These are phyloP conservation scores for Ustilago cynodontis DNA, from an alignment of 1,284 basidiomycete species.

Conservation along the genomic window DNA sequence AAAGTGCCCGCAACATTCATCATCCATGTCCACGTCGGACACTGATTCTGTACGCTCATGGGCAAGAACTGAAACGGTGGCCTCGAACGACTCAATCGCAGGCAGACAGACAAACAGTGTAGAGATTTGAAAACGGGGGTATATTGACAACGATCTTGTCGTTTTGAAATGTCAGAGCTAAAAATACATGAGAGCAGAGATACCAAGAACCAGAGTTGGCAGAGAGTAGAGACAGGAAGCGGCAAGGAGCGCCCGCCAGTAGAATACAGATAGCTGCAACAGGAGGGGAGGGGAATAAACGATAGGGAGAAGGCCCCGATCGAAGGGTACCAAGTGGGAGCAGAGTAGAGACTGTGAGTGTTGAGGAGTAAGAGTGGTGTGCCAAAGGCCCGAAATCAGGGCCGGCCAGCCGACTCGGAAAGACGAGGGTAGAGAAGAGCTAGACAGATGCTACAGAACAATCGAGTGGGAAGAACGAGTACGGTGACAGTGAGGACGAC, in stretches of 20 bases:
- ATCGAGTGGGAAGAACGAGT: neutral
- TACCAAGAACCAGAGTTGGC: neutral
- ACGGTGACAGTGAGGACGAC: conserved; percentile 12
- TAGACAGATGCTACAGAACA: conserved; percentile 10
- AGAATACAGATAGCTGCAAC: conserved; percentile 16
- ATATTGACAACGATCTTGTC: conserved; percentile 46
- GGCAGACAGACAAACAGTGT: neutral
- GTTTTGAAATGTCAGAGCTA: conserved; percentile 20
- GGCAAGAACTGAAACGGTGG: too few species aligned
- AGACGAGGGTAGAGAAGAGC: conserved; percentile 8
- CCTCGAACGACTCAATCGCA: neutral
- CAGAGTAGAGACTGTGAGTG: conserved; percentile 26
- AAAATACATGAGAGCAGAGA: conserved; percentile 29
- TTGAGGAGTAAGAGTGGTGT: conserved; percentile 30
- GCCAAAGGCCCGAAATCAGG: conserved; percentile 14
- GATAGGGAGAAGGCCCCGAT: conserved; percentile 21
- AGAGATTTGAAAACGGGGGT: conserved; percentile 18
- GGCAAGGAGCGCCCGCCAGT: neutral
- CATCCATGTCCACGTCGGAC: too few species aligned
- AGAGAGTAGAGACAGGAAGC: conserved; percentile 27
- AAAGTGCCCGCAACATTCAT: too few species aligned
- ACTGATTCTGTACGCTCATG: too few species aligned
- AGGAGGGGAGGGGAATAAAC: conserved; percentile 4
- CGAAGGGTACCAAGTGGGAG: neutral
- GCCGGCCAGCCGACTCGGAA: conserved; percentile 41